These are phyloP conservation scores for Thielaviopsis cerberus DNA, from an alignment of 2,329 filamentous ascomycete genomes.

Conservation along the genomic window DNA sequence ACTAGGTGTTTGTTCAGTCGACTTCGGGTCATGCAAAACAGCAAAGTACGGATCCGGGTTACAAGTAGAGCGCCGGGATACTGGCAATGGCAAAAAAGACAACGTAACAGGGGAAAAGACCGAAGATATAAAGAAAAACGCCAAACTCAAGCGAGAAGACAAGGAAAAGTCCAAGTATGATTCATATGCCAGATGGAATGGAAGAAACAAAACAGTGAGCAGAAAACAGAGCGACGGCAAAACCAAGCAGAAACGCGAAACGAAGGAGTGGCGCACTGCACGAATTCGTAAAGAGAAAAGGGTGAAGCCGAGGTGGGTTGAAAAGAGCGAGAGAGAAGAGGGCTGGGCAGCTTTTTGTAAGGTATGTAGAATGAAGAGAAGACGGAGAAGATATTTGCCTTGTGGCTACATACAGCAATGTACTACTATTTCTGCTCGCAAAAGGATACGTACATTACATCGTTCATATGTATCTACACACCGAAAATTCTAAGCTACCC, in stretches of 20 bases:
- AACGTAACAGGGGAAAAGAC: neutral
- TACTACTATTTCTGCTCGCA: no score
- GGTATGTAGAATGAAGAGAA: neutral
- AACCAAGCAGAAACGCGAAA: neutral
- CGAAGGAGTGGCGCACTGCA: neutral
- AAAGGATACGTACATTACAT: no score
- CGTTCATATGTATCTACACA: no score
- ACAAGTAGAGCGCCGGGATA: neutral
- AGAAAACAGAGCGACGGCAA: neutral
- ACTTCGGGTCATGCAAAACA: neutral
- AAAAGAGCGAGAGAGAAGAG: neutral
- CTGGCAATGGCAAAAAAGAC: neutral
- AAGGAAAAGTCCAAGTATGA: neutral
- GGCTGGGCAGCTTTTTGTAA: neutral
- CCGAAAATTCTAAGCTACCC: no score
- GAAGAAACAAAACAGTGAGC: neutral
- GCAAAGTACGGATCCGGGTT: neutral
- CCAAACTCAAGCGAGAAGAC: no score
- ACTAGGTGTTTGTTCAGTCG: no score
- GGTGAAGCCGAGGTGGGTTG: neutral
- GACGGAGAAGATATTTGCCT: neutral
- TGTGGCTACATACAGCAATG: no score
- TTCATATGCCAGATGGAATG: neutral
- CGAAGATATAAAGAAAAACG: neutral
- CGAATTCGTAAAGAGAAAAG: neutral